Base-by-base conservation (phyloP, 2,329 filamentous ascomycete species). In the Fusarium guadeloupense region DNA sequence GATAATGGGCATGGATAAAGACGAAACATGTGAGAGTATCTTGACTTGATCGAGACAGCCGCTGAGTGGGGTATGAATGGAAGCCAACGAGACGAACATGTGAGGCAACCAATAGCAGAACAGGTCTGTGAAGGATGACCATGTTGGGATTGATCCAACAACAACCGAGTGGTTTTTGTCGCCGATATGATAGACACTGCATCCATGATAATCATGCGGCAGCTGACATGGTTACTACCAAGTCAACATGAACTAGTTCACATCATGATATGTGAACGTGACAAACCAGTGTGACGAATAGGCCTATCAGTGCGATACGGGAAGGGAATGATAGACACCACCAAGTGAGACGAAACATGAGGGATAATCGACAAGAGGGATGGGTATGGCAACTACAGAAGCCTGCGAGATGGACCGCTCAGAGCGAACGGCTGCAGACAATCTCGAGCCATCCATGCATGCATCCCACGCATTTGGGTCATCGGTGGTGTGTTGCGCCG, bases 391-490 rank as follows among this genome's bases (percentile, higher is more conserved):
- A 47, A 53, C 60, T 60, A 68, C 60, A 60, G 62, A 61, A 54
- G 35, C 31, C 16, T 12, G 41, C 26, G 41, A 42, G 33, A 53
- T 53, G 37, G 38, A 39, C 21, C 46, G 42, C 21, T 52, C 28
- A 51, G 54, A 58, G 41, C 31, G 23, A 40, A 52, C 47, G 21
- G 47, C 39, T 45, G 25, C 31, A 25, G 37, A 23, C 21, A 17
- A 50, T 38, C 39, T 43, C 41, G 50, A 35, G 46, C 46, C 51
- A 56, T 60, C 37, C 39, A 69, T 70, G 68, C 68, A 70, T 70
- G 64, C 64, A 70, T 70, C 68, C 68, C 68, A 49, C 68, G 64
- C 68, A 62, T 65, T 56, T 54, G 43, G 51, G 48, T 23, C 42
- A 41, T 47, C 40, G 46, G 45, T 62, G 54, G 43, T 52, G 50